phyloP scores from a whole-genome alignment of 768 basidiomycete genomes.

The Collybia sordida region DNA sequence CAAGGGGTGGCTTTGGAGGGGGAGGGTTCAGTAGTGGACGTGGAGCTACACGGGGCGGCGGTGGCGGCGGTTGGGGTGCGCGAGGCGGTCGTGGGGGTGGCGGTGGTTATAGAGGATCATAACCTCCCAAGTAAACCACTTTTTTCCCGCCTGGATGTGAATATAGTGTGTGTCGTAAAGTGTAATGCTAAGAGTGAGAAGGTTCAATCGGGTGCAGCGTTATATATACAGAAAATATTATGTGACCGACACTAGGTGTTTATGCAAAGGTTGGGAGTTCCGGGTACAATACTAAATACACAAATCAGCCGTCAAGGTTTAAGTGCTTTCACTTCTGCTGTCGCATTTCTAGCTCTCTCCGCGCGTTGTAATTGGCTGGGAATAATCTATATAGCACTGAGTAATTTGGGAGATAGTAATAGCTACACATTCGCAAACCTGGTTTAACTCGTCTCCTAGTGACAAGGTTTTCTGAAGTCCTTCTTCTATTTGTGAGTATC shows the following conservation, averaged over 20 bases:
- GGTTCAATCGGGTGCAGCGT: background rate
- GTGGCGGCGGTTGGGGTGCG: slow-evolving; percentile 25
- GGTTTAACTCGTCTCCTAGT: slow-evolving; percentile 47
- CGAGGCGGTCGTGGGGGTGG: slow-evolving; percentile 11
- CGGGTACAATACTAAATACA: too few relatives aligned
- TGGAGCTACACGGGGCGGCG: background rate
- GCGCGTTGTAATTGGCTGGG: slow-evolving; percentile 52
- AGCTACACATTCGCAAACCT: slow-evolving; percentile 34
- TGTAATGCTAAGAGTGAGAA: background rate
- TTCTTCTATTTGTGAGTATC: slow-evolving; percentile 23
- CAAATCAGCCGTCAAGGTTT: slow-evolving; percentile 32
- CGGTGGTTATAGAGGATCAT: slow-evolving; percentile 50
- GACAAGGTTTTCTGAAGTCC: slow-evolving; percentile 35
- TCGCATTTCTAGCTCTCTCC: slow-evolving; percentile 41
- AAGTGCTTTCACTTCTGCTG: slow-evolving; percentile 49
- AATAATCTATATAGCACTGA: slow-evolving; percentile 34
- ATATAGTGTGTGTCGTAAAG: background rate
- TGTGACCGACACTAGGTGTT: background rate
- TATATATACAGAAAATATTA: slow-evolving; percentile 1
- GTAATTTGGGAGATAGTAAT: background rate
- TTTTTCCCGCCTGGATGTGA: background rate
- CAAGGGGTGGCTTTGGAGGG: slow-evolving; percentile 16
- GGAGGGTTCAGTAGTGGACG: slow-evolving; percentile 13
- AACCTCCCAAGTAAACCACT: slow-evolving; percentile 8
- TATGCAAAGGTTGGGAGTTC: too few relatives aligned